Evolutionary conservation across 225 moss, liverwort and hornwort species (phyloP), one percentile per base, ranked within the genome.

Genomic region (Sphagnum contortum): DNA sequence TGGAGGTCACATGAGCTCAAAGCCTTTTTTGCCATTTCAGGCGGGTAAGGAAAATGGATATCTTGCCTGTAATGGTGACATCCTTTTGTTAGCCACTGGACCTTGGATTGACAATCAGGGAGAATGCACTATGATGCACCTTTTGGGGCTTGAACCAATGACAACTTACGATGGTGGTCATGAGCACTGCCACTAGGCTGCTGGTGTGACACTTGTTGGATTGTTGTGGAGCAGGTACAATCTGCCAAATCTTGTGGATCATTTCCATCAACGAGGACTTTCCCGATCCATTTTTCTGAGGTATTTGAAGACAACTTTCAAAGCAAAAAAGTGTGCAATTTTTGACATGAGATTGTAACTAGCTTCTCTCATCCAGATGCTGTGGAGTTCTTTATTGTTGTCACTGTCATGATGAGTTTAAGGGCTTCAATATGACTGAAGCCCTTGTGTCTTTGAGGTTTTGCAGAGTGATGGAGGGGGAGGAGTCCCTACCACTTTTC

Each of bases 391-490:
- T 73, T 29, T 29, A 0, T 48, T 3, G 5, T 51, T 48, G 52
- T 47, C 50, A 48, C 64, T 70, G 29, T 29, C 29, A 29, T 1
- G 1, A 29, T 0, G 29, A 29, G 29, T 29, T 29, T 29, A 29
- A 29, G 29, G 29, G 29, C 29, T 29, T 29, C 1, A 29, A 29
- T 29, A 29, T 29, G 29, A 29, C 29, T 29, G 29, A 29, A 29
- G 50, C 11, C 29, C 47, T 13, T 3, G 3, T 29, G 53, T 51
- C 3, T 65, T 53, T 71, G 13, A n/a, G 52, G 71, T 58, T 61
- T 47, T 68, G 69, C 80, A 94, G 87, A 68, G 79, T 91, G 12
- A 90, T 91, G 87, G 81, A 85, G 75, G 82, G 81, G 57, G 93
- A 90, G 62, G 69, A 59, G 8, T 87, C 77, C 6, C 69, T 94